Evolutionary conservation across 2,329 filamentous ascomycete genomes (phyloP), one percentile per base, ranked within the genome.

Genomic region (Cordyceps fumosorosea): DNA sequence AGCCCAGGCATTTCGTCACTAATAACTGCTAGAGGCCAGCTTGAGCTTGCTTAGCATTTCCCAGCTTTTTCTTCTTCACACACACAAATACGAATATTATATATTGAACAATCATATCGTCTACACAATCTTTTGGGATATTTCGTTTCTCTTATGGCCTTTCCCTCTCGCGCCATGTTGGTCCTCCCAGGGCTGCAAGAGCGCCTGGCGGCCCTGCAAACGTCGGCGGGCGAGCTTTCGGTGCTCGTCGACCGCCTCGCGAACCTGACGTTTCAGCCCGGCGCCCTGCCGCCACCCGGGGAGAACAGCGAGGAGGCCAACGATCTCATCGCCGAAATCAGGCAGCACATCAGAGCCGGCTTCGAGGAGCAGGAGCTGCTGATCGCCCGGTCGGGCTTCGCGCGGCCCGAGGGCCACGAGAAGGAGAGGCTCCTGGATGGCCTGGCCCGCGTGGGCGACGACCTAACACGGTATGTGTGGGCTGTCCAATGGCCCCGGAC

Each of bases 321-420:
- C 22, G 92, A 96, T 75, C 83, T 97, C 40, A 85, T 86, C 66
- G 81, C 84, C 24, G 92, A 97, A 73, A 96, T 97, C 65, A 87
- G 89, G 67, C 86, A 90, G 69, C 83, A 84, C 20, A 76, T 97
- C 64, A 88, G 90, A 67, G 87, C 90, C 62, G 84, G 89, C 56
- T 88, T 96, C 68, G 91, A 96, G 65, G 91, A 96, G 63, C 83
- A 95, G 66, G 93, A 96, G 73, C 75, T 95, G 20, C 72, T 97
- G 40, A 80, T 80, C 54, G 91, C 95, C 71, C 92, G 96, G 69
- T 81, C 91, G 32, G 84, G 89, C 64, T 91, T 91, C 68, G 75
- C 92, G 29, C 79, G 83, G 42, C 71, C 67, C 2, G 73, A 79
- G 3, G 79, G 79, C 2, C 81, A 82, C 63, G 86, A 89, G 69